A percentile compares a stretch with the other conserved stretches of the same genome.
Conservation (phyloP, 2,329 filamentous ascomycete genomes). For the Nemania sp. region DNA sequence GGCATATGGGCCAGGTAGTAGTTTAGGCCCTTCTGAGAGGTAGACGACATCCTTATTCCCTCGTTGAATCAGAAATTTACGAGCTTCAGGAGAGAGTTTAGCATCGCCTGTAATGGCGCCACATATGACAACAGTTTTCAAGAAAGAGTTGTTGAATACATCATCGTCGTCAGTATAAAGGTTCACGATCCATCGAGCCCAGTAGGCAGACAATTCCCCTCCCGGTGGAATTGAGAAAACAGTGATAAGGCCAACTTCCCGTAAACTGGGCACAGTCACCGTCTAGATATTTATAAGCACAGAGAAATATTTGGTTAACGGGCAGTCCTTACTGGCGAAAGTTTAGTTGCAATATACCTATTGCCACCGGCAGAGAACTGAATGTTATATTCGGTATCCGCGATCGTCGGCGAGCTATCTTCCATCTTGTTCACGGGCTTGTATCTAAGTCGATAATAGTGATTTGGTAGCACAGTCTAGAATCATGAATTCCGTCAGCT, state of each 20-base stretch:
- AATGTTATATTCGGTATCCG: not conserved
- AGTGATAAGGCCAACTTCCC: not conserved
- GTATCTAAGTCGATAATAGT: not conserved
- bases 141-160: conserved; percentile 1
- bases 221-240: conserved; percentile 4
- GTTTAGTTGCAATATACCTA: not conserved
- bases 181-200: not conserved
- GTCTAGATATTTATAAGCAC: not conserved
- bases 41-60: conserved; percentile 1
- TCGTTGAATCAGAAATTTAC: not conserved
- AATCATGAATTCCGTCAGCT: too few relatives aligned
- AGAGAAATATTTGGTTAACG: not conserved
- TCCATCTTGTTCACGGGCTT: not conserved
- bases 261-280: not conserved
- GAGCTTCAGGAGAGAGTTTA: not conserved
- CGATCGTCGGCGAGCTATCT: not conserved
- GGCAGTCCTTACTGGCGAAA: not conserved
- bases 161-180: not conserved
- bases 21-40: not conserved
- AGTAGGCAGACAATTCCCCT: not conserved
- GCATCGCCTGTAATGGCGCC: not conserved
- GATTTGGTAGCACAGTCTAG: not conserved
- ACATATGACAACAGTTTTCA: not conserved
- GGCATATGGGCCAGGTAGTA: not conserved
- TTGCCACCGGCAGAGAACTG: conserved; percentile 3